Percentiles rank a stretch among this genome's conserved stretches.
Conservation (phyloP, 345 rosid genomes). For the Noccaea bulbosa region DNA sequence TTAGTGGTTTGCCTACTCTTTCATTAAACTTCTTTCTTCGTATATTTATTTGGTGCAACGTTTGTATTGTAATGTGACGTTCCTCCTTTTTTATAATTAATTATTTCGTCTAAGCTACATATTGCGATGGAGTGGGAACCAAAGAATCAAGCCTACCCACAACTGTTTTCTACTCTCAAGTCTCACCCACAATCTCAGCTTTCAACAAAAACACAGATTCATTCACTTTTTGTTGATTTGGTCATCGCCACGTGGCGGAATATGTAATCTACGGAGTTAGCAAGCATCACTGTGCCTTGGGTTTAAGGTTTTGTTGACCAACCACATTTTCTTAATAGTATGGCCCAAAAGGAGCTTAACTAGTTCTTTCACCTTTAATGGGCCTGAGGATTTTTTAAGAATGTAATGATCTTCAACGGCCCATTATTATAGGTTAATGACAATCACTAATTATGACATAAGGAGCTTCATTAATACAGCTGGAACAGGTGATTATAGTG, state of each 20-base stretch:
- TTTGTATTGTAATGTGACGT: conserved; percentile 40
- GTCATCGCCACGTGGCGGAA: conserved; percentile 23
- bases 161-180: conserved; percentile 11
- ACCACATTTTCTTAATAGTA: neutral
- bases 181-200: conserved; percentile 31
- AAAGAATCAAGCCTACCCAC: conserved; percentile 44
- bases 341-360: conserved; percentile 11
- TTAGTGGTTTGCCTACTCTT: conserved; percentile 44
- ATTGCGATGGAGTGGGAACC: conserved; percentile 38
- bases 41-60: conserved; percentile 40
- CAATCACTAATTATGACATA: conserved; percentile 13
- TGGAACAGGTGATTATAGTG: conserved; percentile 33
- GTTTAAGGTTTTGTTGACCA: conserved; percentile 34
- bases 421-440: conserved; percentile 1
- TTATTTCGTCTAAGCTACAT: neutral
- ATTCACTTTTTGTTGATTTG: neutral
- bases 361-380: neutral
- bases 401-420: neutral
- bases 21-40: conserved; percentile 20
- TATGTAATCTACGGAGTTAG: conserved; percentile 19
- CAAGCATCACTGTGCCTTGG: conserved; percentile 5
- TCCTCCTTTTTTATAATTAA: conserved; percentile 35
- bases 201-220: neutral
- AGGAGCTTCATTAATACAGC: conserved; percentile 20
- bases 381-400: neutral